Evolutionary conservation across 805 yeast genomes (phyloP).

Genomic region (Metschnikowia picachoensis): DNA sequence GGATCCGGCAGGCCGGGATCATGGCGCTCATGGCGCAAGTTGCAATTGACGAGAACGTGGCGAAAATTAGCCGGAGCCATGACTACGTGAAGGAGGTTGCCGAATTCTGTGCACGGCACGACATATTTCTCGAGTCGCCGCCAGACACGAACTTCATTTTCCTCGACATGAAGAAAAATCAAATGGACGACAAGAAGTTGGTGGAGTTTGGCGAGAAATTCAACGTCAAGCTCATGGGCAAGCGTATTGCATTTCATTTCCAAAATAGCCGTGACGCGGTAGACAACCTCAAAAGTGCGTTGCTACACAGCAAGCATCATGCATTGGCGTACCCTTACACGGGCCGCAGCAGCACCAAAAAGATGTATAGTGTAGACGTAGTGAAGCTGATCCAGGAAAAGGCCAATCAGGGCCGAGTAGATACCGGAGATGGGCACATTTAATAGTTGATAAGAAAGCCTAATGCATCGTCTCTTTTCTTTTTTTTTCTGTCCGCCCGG

Average conservation of each 20-base stretch:
- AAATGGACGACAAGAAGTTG: slow-evolving; percentile 54
- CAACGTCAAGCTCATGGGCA: slow-evolving; percentile 63
- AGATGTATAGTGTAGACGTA: slow-evolving; percentile 9
- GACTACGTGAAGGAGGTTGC: slow-evolving; percentile 51
- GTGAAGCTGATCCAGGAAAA: slow-evolving; percentile 2
- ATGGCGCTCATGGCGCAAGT: slow-evolving; percentile 75
- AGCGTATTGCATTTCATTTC: slow-evolving; percentile 77
- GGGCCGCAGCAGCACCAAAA: slow-evolving; percentile 1
- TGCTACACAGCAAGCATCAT: slow-evolving; percentile 53
- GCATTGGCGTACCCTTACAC: slow-evolving; percentile 48
- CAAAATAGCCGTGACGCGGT: slow-evolving; percentile 32
- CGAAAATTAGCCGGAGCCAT: slow-evolving; percentile 50
- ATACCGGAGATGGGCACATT: no score
- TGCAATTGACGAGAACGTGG: slow-evolving; percentile 72
- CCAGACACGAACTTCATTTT: slow-evolving; percentile 83
- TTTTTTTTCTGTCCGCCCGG: no score
- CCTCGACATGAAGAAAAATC: slow-evolving; percentile 51
- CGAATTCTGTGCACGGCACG: slow-evolving; percentile 47
- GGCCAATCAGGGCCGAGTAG: neutral
- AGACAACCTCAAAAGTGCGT: slow-evolving; percentile 43
- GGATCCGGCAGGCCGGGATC: slow-evolving; percentile 84
- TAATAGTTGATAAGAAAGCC: no score
- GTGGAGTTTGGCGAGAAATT: slow-evolving; percentile 53
- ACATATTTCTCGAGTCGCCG: slow-evolving; percentile 64
- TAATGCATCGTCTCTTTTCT: no score